Percentiles rank a stretch among this genome's conserved stretches.
Conservation (phyloP, 2,329 filamentous ascomycete species). For the Xylaria sp. region DNA sequence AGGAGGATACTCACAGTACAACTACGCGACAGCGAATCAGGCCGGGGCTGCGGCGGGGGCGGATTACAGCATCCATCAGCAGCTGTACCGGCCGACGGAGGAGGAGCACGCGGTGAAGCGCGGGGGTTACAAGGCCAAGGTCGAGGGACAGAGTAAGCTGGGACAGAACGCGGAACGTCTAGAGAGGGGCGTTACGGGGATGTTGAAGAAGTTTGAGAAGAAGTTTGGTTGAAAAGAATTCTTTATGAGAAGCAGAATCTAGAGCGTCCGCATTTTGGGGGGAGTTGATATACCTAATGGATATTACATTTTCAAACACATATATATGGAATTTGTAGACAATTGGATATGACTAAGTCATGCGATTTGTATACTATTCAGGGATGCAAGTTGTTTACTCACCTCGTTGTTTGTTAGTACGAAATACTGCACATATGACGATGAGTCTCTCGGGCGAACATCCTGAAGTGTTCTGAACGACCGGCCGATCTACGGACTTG, state of each 20-base stretch:
- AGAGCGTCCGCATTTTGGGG: neutral
- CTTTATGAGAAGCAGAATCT: neutral
- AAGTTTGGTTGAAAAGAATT: constrained; percentile 50
- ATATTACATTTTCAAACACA: too few species aligned
- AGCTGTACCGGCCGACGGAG: constrained; percentile 65
- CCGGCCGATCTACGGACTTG: too few species aligned
- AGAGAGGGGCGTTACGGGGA: constrained; percentile 64
- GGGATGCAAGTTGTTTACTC: neutral
- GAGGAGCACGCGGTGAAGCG: constrained; percentile 46
- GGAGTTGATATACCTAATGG: neutral
- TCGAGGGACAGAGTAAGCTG: constrained; percentile 44
- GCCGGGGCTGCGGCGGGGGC: constrained; percentile 6
- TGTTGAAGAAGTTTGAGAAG: constrained; percentile 76
- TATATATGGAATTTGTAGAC: too few species aligned
- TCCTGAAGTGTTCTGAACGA: too few species aligned
- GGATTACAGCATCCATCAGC: constrained; percentile 60
- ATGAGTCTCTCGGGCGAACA: too few species aligned
- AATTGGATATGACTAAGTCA: too few species aligned
- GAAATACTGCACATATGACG: neutral
- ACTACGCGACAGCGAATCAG: constrained; percentile 29
- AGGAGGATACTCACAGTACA: constrained; percentile 54
- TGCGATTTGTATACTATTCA: neutral
- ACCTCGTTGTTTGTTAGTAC: neutral
- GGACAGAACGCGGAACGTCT: constrained; percentile 61
- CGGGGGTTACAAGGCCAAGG: constrained; percentile 36